Base-by-base conservation (phyloP, 768 basidiomycete genomes). In the Cystofilobasidium capitatum region DNA sequence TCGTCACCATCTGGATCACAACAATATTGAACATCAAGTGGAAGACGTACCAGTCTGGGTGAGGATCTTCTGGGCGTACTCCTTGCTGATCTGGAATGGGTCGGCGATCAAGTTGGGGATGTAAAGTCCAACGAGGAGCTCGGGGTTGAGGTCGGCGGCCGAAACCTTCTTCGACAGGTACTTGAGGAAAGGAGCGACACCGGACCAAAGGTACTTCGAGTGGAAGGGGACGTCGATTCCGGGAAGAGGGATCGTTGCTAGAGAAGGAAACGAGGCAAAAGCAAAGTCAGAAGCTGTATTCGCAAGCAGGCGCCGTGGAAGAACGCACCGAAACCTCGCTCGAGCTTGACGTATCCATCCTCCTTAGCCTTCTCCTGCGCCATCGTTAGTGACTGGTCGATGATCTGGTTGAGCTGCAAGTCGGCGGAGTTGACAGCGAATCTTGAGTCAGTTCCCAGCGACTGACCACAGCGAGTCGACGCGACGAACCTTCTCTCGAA, bases 151-250 rank as follows among this genome's bases (percentile, higher is more conserved):
- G 66, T 93, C 85, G 12, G 84, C 81, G 1, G 91, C 82, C 73
- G 96, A 91, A 78, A 99, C 93, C 81, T 98, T 99, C 84, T 97
- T 98, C 45, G 92, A 93, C 20, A 99, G 81, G 78, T 98, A 69
- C 57, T 69, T 69, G 68, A 69, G 68, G 68, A 69, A 69, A 13
- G 93, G 90, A 86, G 94, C 83, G 35, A 96, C 92, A 75, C 92
- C 92, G 20, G 93, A 93, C 96, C 96, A 99, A 44, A 99, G 83
- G 79, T 98, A 99, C 69, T 93, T 88, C 4, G 96, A 98, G 78
- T 99, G 96, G 89, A 99, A 99, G 5, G 96, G 96, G 1, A 99
- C 96, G 73, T 98, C 96, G 73, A 99, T 97, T 70, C 94, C 94
- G 44, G 93, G 90, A 44, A 73, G 72, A 31, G 73, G 74, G 49